Percentiles rank a stretch among this genome's conserved stretches.
Conservation (phyloP, 2,329 filamentous ascomycete species). For the Aspergillus cejpii region DNA sequence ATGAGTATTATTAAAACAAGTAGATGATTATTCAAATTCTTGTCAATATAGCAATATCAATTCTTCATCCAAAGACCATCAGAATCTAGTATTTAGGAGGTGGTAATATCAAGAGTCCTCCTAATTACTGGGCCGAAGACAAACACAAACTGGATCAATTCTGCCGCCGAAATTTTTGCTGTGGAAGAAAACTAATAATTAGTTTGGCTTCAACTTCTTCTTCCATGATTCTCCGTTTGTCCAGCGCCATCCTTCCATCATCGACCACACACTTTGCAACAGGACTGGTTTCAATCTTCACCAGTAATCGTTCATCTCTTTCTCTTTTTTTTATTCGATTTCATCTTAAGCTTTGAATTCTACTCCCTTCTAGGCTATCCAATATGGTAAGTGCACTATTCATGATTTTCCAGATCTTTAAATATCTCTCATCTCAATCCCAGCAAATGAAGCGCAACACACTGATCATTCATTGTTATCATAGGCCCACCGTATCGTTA, state of each 20-base stretch:
- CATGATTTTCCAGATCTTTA: not conserved
- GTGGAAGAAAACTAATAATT: not conserved
- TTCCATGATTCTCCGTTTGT: conserved; percentile 1
- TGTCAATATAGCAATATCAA: not conserved
- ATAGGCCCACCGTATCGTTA: conserved; percentile 90
- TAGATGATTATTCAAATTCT: not conserved
- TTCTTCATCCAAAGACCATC: not conserved
- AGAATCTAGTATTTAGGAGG: too few relatives aligned
- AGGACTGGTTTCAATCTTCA: conserved; percentile 6
- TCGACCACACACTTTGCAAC: conserved; percentile 13
- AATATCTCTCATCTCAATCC: not conserved
- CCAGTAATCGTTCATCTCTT: conserved; percentile 1
- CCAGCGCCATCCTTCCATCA: conserved; percentile 1
- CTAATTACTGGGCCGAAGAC: not conserved
- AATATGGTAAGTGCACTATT: conserved; percentile 21
- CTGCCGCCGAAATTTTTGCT: conserved; percentile 19
- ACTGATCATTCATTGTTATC: not conserved
- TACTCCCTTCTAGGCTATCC: conserved; percentile 2
- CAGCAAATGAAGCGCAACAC: not conserved
- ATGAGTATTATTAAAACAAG: not conserved
- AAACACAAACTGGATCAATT: not conserved
- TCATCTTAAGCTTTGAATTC: not conserved
- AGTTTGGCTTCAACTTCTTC: not conserved
- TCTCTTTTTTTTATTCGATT: conserved; percentile 1
- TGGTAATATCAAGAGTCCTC: not conserved